Evolutionary conservation across 352 stramenopile genomes (phyloP), one percentile per base, ranked within the genome.

Genomic region (Globisporangium cederbergense): DNA sequence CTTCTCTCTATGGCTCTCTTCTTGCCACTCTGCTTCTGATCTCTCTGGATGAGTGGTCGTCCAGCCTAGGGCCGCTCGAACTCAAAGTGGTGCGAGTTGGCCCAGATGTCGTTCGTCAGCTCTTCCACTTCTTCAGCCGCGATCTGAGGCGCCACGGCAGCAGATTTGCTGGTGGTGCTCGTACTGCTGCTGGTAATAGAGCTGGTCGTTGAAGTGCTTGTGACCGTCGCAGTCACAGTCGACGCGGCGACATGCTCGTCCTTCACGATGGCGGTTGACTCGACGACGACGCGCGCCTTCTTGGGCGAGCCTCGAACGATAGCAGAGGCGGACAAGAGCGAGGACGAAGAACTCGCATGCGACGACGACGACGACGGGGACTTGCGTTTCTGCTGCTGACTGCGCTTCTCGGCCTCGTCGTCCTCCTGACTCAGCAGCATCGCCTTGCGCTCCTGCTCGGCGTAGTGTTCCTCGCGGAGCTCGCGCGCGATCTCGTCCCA

Each of bases 71-170:
- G 71, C 34, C 49, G 66, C 43, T 88, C 77, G 60, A 92, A 92
- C 46, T 89, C 76, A 49, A 90, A 90, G 61, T 92, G 73, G 73
- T 89, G 72, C 61, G 83, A 88, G 70, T 92, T 92, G 45, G 78
- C 77, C 83, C 83, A 92, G 64, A 92, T 92, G 47, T 90, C 81
- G 70, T 90, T 90, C 51, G 83, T 83, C 32, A 92, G 71, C 34
- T 73, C 72, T 32, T 80, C 80, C n/a, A 88, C 83, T 2, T 88
- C 77, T 16, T 78, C 73, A 25, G 77, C 79, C 18, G 75, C 72
- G n/a, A 76, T 62, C 36, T 57, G 40, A 20, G 38, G 38, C 20
- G 56, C 16, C 7, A 22, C 46, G 14, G 1, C 38, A 11, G 13
- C 22, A 52, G 55, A 20, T 9, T 49, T 30, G 13, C 42, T 45